phyloP scores from a whole-genome alignment of 2,329 filamentous ascomycete species.

The Fusarium oligoseptatum region DNA sequence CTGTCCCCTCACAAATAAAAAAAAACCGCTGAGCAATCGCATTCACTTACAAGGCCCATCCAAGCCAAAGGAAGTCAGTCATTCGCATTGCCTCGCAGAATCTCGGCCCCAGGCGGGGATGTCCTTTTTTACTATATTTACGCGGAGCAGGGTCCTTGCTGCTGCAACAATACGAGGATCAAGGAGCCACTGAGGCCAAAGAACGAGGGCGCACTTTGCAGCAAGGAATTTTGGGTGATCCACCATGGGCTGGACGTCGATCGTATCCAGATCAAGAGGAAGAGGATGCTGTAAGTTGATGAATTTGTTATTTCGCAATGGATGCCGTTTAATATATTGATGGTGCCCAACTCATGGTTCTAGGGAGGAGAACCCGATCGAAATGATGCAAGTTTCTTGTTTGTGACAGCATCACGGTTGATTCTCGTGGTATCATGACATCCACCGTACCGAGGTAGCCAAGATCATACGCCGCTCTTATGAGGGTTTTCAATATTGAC shows the following conservation, averaged over 20 bases:
- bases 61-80: not conserved
- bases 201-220: not conserved
- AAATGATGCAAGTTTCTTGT: not conserved
- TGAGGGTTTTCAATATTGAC: constrained; percentile 8
- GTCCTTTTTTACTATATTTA: constrained; percentile 35
- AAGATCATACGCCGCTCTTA: not conserved
- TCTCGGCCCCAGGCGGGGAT: constrained; percentile 19
- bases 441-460: not conserved
- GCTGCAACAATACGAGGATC: constrained; percentile 37
- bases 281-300: not conserved
- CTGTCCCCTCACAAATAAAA: not conserved
- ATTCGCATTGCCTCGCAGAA: constrained; percentile 15
- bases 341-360: not conserved
- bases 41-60: not conserved
- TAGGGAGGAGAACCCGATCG: not conserved
- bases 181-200: constrained; percentile 13
- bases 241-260: constrained; percentile 12
- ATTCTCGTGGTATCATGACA: not conserved
- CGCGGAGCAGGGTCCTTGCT: constrained; percentile 25
- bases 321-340: not conserved
- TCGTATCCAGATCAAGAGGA: constrained; percentile 9
- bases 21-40: not conserved
- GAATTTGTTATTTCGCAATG: not conserved
- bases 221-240: constrained; percentile 5
- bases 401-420: not conserved